phyloP scores from a whole-genome alignment of 2,329 filamentous ascomycete genomes.

The Penicillium griseofulvum region DNA sequence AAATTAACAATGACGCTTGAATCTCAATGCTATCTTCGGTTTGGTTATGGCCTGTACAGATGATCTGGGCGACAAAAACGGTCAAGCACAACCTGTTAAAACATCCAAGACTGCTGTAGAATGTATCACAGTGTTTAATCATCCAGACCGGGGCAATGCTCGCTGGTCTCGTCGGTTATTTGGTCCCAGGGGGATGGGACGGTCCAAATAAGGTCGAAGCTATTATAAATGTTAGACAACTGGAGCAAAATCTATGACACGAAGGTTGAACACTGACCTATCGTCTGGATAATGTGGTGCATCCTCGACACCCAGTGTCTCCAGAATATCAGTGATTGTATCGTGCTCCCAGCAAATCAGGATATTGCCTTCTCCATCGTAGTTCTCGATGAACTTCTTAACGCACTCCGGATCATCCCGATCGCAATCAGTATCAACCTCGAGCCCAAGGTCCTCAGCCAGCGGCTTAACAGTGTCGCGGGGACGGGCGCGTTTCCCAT shows the following conservation, averaged over 20 bases:
- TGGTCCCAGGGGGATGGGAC: conserved; percentile 51
- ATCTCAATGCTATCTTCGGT: not conserved
- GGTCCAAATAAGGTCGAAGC: conserved; percentile 59
- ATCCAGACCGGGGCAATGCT: conserved; percentile 57
- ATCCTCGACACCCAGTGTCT: conserved; percentile 52
- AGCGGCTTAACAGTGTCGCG: conserved; percentile 58
- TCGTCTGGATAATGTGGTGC: conserved; percentile 53
- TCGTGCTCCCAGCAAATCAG: conserved; percentile 63
- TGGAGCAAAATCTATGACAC: not conserved
- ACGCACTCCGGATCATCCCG: conserved; percentile 58
- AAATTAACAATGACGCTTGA: not conserved
- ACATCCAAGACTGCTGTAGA: too few relatives aligned
- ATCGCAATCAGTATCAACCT: conserved; percentile 56
- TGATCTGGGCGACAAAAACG: not conserved
- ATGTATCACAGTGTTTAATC: not conserved
- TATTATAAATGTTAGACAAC: conserved; percentile 1
- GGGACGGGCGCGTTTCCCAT: conserved; percentile 53
- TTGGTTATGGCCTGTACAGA: not conserved
- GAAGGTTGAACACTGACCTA: conserved; percentile 31
- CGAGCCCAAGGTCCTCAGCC: conserved; percentile 54
- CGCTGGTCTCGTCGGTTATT: conserved; percentile 49
- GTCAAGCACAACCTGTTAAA: not conserved
- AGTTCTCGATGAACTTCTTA: conserved; percentile 48
- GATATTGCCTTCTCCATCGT: conserved; percentile 55
- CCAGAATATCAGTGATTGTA: conserved; percentile 51